Evolutionary conservation across 805 yeast species (phyloP), one percentile per base, ranked within the genome.

Genomic region (Teunomyces gatunensis): DNA sequence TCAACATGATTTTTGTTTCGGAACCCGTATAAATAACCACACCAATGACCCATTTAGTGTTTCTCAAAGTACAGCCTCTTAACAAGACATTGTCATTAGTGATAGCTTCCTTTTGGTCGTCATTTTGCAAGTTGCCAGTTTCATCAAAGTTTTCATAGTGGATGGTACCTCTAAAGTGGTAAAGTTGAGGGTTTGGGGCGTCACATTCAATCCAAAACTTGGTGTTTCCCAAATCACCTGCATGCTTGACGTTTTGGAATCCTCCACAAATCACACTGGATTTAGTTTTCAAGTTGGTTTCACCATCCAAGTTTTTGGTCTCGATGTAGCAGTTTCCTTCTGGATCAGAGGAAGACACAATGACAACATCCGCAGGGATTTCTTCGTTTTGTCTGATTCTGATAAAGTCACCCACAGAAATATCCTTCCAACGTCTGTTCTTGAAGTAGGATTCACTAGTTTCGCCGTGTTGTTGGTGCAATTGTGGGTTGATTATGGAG

Each of bases 11-110:
- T 58, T 87, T 87, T 3, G 95, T 79, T 54, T 87, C 94, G 40
- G 74, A 75, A 59, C 95, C 95, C 3, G 94, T 87, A 66, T 84
- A 87, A 2, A 80, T 71, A 13, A 86, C 94, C 23, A 87, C 58
- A 47, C 94, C 94, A 61, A 87, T 75, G 20, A 80, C 89, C 94
- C 94, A 87, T 64, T 84, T 85, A 1, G 94, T 87, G 59, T 87
- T 87, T 68, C 94, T 77, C 47, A 87, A 68, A n/a, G 80, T 74
- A 57, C 89, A 85, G 21, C 95, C 95, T 69, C 95, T 79, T 35
- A 87, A 65, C 36, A 87, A 65, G 61, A 86, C 58, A 59, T 87
- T 86, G 61, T 85, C 84, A 57, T 84, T 81, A 2, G 83, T 82
- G 12, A 84, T 77, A 4, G 91, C 78, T 63, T 87, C 94, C 63